Percentiles rank a stretch among this genome's conserved stretches.
Evolutionary conservation across 2,329 filamentous ascomycete species (phyloP).

Genomic region (Sordariomycetes sp.): DNA sequence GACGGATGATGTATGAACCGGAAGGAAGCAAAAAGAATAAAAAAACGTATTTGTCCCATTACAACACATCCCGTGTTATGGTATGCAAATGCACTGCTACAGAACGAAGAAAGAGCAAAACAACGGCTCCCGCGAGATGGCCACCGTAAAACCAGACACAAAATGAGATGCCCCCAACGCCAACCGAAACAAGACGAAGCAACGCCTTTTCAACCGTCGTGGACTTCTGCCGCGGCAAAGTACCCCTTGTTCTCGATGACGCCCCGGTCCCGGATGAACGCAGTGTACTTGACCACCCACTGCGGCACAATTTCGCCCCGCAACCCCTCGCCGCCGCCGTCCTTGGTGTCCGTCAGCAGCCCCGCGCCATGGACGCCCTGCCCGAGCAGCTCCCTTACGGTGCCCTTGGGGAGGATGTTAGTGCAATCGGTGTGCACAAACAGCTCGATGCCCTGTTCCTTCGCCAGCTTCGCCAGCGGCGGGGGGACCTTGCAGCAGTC

Average conservation of each 20-base stretch:
- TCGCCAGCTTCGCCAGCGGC: slow-evolving; percentile 73
- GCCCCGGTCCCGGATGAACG: slow-evolving; percentile 82
- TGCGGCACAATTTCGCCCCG: slow-evolving; percentile 70
- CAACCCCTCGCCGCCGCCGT: slow-evolving; percentile 39
- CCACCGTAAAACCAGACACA: neutral
- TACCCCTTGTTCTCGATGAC: slow-evolving; percentile 99
- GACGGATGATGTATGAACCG: neutral
- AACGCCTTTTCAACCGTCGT: neutral
- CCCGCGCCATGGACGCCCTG: slow-evolving; percentile 59
- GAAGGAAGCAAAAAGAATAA: neutral
- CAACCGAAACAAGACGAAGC: neutral
- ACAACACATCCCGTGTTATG: neutral
- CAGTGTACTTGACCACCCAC: slow-evolving; percentile 97
- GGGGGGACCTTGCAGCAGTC: slow-evolving; percentile 95
- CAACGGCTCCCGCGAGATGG: neutral
- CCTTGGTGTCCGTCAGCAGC: slow-evolving; percentile 51
- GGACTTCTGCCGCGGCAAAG: slow-evolving; percentile 71
- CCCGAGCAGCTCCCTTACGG: slow-evolving; percentile 71
- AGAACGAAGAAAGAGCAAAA: neutral
- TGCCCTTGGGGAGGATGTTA: slow-evolving; percentile 78
- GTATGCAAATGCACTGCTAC: neutral
- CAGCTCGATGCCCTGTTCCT: slow-evolving; percentile 69
- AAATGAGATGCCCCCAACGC: neutral
- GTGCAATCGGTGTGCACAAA: slow-evolving; percentile 91
- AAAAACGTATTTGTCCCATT: neutral